Conservation (phyloP, 1,284 basidiomycete species). For the Ustilago lituana region DNA sequence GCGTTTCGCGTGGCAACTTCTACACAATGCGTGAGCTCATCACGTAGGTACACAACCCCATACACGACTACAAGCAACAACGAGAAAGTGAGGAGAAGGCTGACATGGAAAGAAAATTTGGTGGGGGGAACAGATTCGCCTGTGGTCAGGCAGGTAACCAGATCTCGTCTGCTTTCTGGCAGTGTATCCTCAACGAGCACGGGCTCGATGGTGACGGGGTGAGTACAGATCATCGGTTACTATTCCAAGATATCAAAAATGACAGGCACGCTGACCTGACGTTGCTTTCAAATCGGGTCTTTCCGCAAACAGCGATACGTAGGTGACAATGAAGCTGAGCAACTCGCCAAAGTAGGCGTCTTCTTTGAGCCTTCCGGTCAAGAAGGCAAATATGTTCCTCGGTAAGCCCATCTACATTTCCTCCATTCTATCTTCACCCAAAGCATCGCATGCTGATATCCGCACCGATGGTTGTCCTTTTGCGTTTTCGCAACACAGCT, state of each 20-base stretch:
- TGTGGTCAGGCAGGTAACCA: slow-evolving; percentile 76
- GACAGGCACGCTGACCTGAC: not conserved
- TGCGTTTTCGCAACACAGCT: slow-evolving; percentile 74
- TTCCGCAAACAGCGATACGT: slow-evolving; percentile 50
- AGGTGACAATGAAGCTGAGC: slow-evolving; percentile 56
- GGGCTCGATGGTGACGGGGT: slow-evolving; percentile 64
- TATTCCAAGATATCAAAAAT: not conserved
- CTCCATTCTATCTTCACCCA: too few relatives aligned
- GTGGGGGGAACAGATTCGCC: slow-evolving; percentile 40
- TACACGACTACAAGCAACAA: too few relatives aligned
- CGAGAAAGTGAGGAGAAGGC: too few relatives aligned
- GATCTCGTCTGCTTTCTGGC: slow-evolving; percentile 66
- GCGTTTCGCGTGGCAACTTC: not conserved
- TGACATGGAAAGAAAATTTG: not conserved
- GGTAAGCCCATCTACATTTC: slow-evolving; percentile 30
- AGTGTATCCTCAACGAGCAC: slow-evolving; percentile 65
- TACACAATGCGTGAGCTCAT: slow-evolving; percentile 47
- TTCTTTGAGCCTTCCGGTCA: slow-evolving; percentile 65
- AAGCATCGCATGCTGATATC: too few relatives aligned
- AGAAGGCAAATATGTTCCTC: slow-evolving; percentile 65
- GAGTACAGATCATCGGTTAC: slow-evolving; percentile 8
- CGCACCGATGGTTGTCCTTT: too few relatives aligned
- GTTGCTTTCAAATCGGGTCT: too few relatives aligned
- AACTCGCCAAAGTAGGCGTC: slow-evolving; percentile 62
- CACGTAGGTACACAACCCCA: too few relatives aligned